Conservation (phyloP, 345 rosid species). For the Anastatica hierochuntica region DNA sequence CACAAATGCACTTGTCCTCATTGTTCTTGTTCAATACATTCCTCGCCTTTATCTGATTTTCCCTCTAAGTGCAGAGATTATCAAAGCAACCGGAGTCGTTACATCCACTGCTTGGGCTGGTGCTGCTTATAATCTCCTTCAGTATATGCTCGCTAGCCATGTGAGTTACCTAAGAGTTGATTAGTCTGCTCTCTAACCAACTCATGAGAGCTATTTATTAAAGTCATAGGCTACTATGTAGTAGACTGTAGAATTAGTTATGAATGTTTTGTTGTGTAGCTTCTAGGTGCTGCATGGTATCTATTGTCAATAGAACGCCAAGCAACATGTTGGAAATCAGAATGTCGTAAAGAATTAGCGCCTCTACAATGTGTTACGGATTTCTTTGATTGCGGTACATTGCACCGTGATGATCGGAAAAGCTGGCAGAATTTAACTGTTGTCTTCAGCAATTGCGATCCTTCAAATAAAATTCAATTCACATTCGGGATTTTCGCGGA, state of each 20-base stretch:
- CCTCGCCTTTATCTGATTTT: slow-evolving; percentile 67
- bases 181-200: not conserved
- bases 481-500: slow-evolving; percentile 58
- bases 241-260: not conserved
- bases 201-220: not conserved
- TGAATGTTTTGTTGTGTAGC: slow-evolving; percentile 38
- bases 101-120: slow-evolving; percentile 93
- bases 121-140: slow-evolving; percentile 76
- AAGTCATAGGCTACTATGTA: too few species aligned
- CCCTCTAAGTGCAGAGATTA: slow-evolving; percentile 58
- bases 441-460: slow-evolving; percentile 58
- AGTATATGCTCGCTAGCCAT: slow-evolving; percentile 88
- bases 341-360: slow-evolving; percentile 41
- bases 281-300: slow-evolving; percentile 88
- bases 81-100: slow-evolving; percentile 71
- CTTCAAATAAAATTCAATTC: slow-evolving; percentile 34
- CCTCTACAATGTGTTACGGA: slow-evolving; percentile 32
- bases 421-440: slow-evolving; percentile 46
- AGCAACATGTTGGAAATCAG: slow-evolving; percentile 67
- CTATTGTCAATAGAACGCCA: slow-evolving; percentile 68
- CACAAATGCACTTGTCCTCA: slow-evolving; percentile 57
- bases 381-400: slow-evolving; percentile 53
- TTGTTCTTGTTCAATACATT: slow-evolving; percentile 70
- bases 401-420: slow-evolving; percentile 18
- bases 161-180: slow-evolving; percentile 41